Evolutionary conservation across 176 grass and related monocot species (phyloP).

Genomic region (Oropetium thomaeum): DNA sequence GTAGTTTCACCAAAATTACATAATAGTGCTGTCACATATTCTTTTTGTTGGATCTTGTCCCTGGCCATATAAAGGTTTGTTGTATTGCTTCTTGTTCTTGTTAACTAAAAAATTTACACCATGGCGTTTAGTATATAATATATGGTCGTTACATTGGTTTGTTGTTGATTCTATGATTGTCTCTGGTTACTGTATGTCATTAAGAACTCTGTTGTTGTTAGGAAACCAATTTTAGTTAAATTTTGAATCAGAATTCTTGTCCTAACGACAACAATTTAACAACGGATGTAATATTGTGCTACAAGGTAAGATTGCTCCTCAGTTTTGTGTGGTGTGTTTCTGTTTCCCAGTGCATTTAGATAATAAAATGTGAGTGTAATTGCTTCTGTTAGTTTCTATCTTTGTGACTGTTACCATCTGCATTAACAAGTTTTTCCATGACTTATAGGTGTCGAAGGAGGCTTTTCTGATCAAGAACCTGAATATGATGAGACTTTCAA

Average conservation of each 20-base stretch:
- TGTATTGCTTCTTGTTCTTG: not conserved
- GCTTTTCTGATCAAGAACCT: conserved; percentile 83
- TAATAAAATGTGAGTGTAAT: not conserved
- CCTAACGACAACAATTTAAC: no score
- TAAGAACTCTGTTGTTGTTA: no score
- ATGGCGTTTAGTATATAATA: not conserved
- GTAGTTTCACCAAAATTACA: not conserved
- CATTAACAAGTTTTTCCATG: conserved; percentile 1
- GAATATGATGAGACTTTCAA: conserved; percentile 73
- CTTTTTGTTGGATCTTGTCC: not conserved
- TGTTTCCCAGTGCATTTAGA: conserved; percentile 1
- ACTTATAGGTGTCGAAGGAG: conserved; percentile 85
- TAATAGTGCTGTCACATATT: not conserved
- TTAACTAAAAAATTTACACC: not conserved
- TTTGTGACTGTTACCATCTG: not conserved
- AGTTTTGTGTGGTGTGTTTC: not conserved
- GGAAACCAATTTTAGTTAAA: no score
- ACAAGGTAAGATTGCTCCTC: not conserved
- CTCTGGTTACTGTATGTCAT: not conserved
- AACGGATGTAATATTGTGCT: not conserved
- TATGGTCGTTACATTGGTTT: not conserved
- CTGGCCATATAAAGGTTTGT: not conserved
- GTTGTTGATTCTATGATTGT: not conserved
- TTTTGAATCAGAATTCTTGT: no score
- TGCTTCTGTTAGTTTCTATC: not conserved